Evolutionary conservation across 805 yeast genomes (phyloP).

Genomic region (Candida odintsovae): DNA sequence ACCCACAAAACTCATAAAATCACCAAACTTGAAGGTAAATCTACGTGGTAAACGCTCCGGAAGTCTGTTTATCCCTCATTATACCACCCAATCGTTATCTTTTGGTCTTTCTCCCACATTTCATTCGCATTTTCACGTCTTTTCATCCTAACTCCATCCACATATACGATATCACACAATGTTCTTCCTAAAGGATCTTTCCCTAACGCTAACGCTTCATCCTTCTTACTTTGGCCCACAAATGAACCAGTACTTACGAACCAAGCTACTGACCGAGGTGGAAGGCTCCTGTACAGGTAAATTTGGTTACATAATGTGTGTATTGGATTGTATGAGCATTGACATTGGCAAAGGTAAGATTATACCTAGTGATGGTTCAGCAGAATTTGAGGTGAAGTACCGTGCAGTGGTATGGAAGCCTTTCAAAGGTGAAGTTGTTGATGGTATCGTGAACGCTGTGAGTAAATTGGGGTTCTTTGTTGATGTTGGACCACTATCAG

Average conservation of each 20-base stretch:
- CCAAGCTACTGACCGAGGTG: slow-evolving; percentile 88
- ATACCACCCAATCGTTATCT: neutral
- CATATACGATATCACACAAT: slow-evolving; percentile 14
- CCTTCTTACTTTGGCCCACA: slow-evolving; percentile 98
- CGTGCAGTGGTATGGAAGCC: slow-evolving; percentile 98
- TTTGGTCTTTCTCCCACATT: neutral
- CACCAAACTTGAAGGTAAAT: neutral
- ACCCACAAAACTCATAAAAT: neutral
- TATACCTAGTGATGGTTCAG: slow-evolving; percentile 87
- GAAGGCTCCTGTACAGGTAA: slow-evolving; percentile 99
- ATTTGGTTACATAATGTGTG: slow-evolving; percentile 96
- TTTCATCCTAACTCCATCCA: neutral
- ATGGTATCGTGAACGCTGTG: slow-evolving; percentile 91
- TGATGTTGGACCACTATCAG: slow-evolving; percentile 94
- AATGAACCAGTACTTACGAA: slow-evolving; percentile 89
- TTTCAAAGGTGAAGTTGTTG: slow-evolving; percentile 97
- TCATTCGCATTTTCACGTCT: neutral
- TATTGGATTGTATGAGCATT: slow-evolving; percentile 86
- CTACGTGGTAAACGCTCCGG: neutral
- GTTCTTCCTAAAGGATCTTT: slow-evolving; percentile 71
- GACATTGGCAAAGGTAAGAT: slow-evolving; percentile 94
- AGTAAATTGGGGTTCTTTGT: slow-evolving; percentile 95
- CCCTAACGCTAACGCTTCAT: slow-evolving; percentile 87
- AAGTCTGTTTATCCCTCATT: neutral
- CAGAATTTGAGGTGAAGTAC: slow-evolving; percentile 94